These are phyloP conservation scores for Ustilago curta DNA, from an alignment of 1,284 basidiomycete genomes.

Conservation along the genomic window DNA sequence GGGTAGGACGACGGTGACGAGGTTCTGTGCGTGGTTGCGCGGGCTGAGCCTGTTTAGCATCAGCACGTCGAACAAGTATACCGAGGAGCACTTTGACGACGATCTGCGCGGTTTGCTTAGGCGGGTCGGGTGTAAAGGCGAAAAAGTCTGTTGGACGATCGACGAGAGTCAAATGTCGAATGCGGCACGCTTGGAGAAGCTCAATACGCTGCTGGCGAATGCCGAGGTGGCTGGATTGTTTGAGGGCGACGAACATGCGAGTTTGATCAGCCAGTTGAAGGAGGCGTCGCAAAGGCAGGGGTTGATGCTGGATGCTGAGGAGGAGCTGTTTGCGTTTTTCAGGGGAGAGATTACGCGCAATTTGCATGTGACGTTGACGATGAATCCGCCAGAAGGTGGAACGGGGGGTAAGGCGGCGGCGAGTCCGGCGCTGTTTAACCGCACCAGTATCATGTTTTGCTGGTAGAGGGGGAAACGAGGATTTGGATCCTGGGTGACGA, in stretches of 20 bases:
- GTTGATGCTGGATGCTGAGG: slow-evolving; percentile 96
- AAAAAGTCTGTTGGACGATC: slow-evolving; percentile 99
- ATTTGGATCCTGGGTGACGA: too few species aligned
- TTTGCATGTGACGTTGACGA: slow-evolving; percentile 80
- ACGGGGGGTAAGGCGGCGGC: slow-evolving; percentile 95
- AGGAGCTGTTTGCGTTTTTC: slow-evolving; percentile 71
- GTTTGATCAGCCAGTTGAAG: slow-evolving; percentile 97
- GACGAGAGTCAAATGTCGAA: slow-evolving; percentile 99
- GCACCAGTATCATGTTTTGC: slow-evolving; percentile 60
- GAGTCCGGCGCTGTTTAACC: slow-evolving; percentile 75
- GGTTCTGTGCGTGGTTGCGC: slow-evolving; percentile 99
- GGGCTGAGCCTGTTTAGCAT: slow-evolving; percentile 98
- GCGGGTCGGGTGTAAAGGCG: slow-evolving; percentile 94
- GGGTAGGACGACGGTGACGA: slow-evolving; percentile 97
- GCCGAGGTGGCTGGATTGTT: slow-evolving; percentile 99
- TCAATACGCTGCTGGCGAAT: slow-evolving; percentile 98
- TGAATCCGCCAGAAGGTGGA: slow-evolving; percentile 98
- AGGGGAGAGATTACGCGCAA: slow-evolving; percentile 58
- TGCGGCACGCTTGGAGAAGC: slow-evolving; percentile 96
- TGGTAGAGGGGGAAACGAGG: too few species aligned
- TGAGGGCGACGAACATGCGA: slow-evolving; percentile 85
- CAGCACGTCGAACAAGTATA: slow-evolving; percentile 98
- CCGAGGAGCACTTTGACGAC: slow-evolving; percentile 97
- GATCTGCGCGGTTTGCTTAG: slow-evolving; percentile 93
- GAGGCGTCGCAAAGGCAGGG: slow-evolving; percentile 98